Evolutionary conservation across 495 filamentous ascomycete genomes (phyloP), one percentile per base, ranked within the genome.

Genomic region (Aspergillus conjunctus): DNA sequence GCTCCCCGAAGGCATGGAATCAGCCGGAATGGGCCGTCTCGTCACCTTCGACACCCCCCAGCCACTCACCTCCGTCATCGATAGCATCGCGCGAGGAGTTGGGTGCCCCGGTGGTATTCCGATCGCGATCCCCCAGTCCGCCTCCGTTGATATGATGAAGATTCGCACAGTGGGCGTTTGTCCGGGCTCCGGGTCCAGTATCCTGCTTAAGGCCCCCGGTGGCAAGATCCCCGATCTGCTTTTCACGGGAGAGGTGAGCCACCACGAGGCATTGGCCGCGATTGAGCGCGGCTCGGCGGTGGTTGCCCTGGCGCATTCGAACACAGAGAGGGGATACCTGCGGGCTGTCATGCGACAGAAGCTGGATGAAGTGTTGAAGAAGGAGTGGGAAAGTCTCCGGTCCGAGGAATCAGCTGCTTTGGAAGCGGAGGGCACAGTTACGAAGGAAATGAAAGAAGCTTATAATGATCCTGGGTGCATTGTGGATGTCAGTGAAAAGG

Each of bases 231-330:
- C 81, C 0, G 92, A 97, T 68, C 75, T 97, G 26, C 73, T 93
- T 0, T 89, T 98, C 59, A 98, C 93, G 0, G 94, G 94, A 8
- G 94, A 98, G 71, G 83, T 98, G 83, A 88, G 84, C 54, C 94
- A 98, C 71, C 94, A 98, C 68, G 88, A 94, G 59, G 89, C 93
- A 11, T 81, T 98, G 43, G 85, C 89, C 32, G 88, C 91, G 21
- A 91, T 88, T 31, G 93, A 97, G 79, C 81, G 83, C n/a, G 94
- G 94, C n/a, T 87, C 88, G 58, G 86, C 82, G 56, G 91, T 97
- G 0, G 82, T 98, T 57, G 87, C 88, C 8, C 81, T 94, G 31
- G 93, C 95, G 61, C 94, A 98, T 71, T 91, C 88, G 60, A 97
- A 98, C 74, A 92, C 88, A 0, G 94, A 97, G 77, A 73, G 93